phyloP scores from a whole-genome alignment of 2,329 filamentous ascomycete species.

The Penicillium sp. region DNA sequence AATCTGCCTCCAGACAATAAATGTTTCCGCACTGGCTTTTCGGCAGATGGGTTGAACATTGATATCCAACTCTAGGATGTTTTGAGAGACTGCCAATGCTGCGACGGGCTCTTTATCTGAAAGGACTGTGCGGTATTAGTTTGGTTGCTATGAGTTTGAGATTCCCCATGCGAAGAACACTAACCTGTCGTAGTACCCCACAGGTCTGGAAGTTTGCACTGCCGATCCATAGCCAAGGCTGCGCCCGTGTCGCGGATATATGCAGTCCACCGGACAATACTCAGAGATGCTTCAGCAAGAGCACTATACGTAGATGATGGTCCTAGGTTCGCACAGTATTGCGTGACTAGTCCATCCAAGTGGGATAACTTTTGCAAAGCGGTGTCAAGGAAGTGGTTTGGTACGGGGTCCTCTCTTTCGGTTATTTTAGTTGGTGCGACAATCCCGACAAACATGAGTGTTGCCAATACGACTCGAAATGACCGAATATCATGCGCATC shows the following conservation, averaged over 20 bases:
- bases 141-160: background rate
- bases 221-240: conserved; percentile 16
- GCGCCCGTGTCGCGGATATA: conserved; percentile 29
- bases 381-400: conserved; percentile 17
- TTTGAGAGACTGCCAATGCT: background rate
- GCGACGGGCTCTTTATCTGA: background rate
- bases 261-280: conserved; percentile 22
- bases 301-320: conserved; percentile 19
- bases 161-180: background rate
- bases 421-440: conserved; percentile 13
- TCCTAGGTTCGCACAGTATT: conserved; percentile 22
- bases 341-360: conserved; percentile 17
- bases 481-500: conserved; percentile 16
- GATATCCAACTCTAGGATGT: conserved; percentile 1
- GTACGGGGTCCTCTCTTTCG: background rate
- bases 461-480: conserved; percentile 24
- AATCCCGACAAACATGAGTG: conserved; percentile 26
- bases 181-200: conserved; percentile 7
- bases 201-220: conserved; percentile 18
- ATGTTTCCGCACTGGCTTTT: conserved; percentile 15
- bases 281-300: conserved; percentile 23
- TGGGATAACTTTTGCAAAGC: conserved; percentile 18
- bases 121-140: background rate
- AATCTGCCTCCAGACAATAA: conserved; percentile 20
- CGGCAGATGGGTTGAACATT: conserved; percentile 16